Base-by-base conservation (phyloP, 768 basidiomycete species). In the Termitomyces sp. region DNA sequence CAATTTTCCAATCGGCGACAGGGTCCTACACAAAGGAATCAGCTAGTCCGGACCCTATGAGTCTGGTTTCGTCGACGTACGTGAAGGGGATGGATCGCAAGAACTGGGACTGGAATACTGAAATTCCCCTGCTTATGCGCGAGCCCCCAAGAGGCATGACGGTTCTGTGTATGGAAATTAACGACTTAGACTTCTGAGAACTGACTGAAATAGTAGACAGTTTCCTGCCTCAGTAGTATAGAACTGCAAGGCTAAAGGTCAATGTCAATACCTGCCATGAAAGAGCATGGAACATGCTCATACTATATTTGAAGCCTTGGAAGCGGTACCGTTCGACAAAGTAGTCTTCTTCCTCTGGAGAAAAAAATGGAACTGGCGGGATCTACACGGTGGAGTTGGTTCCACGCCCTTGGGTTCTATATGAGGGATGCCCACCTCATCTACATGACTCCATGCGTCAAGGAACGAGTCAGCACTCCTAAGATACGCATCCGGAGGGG, bases 271-370 rank as follows among this genome's bases (percentile, higher is more conserved):
- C 40, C 30, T 30, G n/a, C n/a, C 27, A 19, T 45, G 16, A n/a
- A 6, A 30, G 19, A 46, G 8, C 11, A 39, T 37, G 27, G 30
- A 12, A 72, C 0, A 14, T 4, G 14, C 9, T 28, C 85, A 23
- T 60, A 89, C 89, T 86, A 55, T 82, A 65, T 50, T 73, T 70
- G 62, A 89, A 89, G 0, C 83, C 82, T 60, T 82, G 83, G 10
- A 71, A 70, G 40, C 64, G 63, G 60, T 81, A 89, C 59, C 84
- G 81, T 50, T 86, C 77, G 0, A 88, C 78, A 57, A 88, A 81
- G 63, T 89, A 89, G 61, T 85, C 80, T 62, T 90, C 88, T 66
- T 90, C 85, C 10, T 79, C 77, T 0, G 63, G 42, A 0, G 78
- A 76, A 43, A 89, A 78, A 68, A 84, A 89, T 0, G 82, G 79